Conservation (phyloP, 148 eudicot genomes). For the Chenopodium album region DNA sequence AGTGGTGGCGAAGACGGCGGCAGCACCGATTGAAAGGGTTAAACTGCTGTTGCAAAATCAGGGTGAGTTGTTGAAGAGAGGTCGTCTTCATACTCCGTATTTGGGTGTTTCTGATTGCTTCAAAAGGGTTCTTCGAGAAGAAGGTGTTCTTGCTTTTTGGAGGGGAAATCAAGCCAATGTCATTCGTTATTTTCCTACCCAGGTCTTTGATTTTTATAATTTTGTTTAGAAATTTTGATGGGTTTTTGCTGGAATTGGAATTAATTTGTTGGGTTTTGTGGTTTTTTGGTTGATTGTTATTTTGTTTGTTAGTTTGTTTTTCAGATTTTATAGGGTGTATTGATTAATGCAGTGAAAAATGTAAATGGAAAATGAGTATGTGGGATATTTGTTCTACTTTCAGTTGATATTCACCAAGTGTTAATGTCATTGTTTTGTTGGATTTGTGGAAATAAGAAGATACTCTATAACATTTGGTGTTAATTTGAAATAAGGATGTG, state of each 20-base stretch:
- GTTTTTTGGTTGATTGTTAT: not conserved
- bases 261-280: not conserved
- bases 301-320: not conserved
- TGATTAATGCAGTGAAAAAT: too few relatives aligned
- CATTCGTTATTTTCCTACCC: conserved; percentile 93
- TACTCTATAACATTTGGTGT: too few relatives aligned
- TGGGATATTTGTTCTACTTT: not conserved
- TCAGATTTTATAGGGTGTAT: too few relatives aligned
- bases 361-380: not conserved
- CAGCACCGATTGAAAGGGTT: conserved; percentile 95
- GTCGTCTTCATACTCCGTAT: conserved; percentile 66
- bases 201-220: conserved; percentile 37
- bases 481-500: too few relatives aligned
- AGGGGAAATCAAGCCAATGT: conserved; percentile 97
- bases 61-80: conserved; percentile 73
- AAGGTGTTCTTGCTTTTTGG: conserved; percentile 79
- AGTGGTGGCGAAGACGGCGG: conserved; percentile 66
- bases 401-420: too few relatives aligned
- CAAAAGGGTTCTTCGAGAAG: conserved; percentile 65
- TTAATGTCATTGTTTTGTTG: too few relatives aligned
- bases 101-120: conserved; percentile 65
- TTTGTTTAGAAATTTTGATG: not conserved
- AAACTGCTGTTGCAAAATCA: conserved; percentile 88
- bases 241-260: not conserved
- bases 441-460: too few relatives aligned